Evolutionary conservation across 345 rosid species (phyloP), one percentile per base, ranked within the genome.

Genomic region (Lepidium africanum): DNA sequence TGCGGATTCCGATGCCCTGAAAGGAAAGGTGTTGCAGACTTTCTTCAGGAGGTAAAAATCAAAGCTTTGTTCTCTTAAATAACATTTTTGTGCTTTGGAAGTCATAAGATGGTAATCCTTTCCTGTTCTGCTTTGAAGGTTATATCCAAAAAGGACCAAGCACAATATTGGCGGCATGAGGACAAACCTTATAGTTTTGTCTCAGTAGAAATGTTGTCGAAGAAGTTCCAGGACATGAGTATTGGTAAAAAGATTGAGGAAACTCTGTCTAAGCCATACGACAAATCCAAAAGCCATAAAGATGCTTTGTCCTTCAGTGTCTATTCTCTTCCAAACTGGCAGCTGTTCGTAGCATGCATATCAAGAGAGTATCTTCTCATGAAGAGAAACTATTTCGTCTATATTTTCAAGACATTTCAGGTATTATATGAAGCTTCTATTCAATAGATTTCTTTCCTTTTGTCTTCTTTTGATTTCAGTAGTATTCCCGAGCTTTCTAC

Each of bases 371-470:
- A 53, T 70, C 77, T 89, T 75, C 87, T 92, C 42, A 92, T 92
- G 95, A 92, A 89, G 85, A 86, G 98, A 69, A 89, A 89, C 76
- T 87, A 89, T 0, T 89, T 92, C 63, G 75, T 87, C 80, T 89
- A 92, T 70, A 67, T 85, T 27, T 92, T 89, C 81, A 86, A 78
- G 71, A 65, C 80, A 1, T 7, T 0, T 45, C 87, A 82, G 71
- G 87, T 86, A 54, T 55, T 19, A n/a, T 35, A 0, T 13, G 12
- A 46, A 54, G 47, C 40, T 75, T 37, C 30, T 41, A 47, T 15
- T 25, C 38, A 36, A 41, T 15, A 54, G 9, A 40, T 41, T n/a
- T 61, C 43, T 68, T 58, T 60, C 43, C 43, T 38, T 64, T 17
- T 61, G 55, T 41, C 58, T 38, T 53, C 64, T 53, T 74, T 47